Evolutionary conservation across 2,329 filamentous ascomycete species (phyloP), one percentile per base, ranked within the genome.

Genomic region (Aspergillus sp.): DNA sequence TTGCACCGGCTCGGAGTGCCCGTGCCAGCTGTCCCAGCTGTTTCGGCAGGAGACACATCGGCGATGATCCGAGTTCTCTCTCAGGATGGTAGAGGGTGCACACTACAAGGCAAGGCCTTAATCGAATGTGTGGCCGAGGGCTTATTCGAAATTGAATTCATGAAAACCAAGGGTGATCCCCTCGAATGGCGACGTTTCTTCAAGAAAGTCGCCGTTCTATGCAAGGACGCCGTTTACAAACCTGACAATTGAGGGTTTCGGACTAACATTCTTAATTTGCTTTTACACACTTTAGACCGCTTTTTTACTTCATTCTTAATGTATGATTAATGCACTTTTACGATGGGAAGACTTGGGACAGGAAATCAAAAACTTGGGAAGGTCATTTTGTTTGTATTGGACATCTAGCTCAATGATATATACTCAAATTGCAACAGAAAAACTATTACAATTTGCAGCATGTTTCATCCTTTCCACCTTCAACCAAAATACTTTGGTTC

Each of bases 131-230:
- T 72, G 2, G 71, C 71, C 0, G 72, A 70, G 12, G 84, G 86
- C 48, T 67, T 91, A 29, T 76, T 90, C 26, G 90, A 96, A 65
- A 87, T 96, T 27, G 79, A 89, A 40, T 97, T 98, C 62, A 80
- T 94, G 53, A 98, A 98, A 71, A 78, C 88, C 42, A 96, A 95
- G 71, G 93, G 93, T 5, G 93, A 98, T 71, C 93, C 93, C 5
- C 70, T 98, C 39, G 91, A 97, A 71, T 98, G 94, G 93, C 81
- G 93, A 48, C 76, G 93, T 30, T 89, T 98, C 64, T 98, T 98
- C 75, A 98, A 98, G 71, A 90, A 89, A 66, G 80, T 96, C n/a
- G 88, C 88, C 28, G 75, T 94, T 50, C 74, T 91, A 47, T 94
- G 90, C 69, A 88, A 88, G 61, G 89, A 95, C 61, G 89, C 82